phyloP scores from a whole-genome alignment of 1,284 basidiomycete genomes.

The Ustilago trichophora region DNA sequence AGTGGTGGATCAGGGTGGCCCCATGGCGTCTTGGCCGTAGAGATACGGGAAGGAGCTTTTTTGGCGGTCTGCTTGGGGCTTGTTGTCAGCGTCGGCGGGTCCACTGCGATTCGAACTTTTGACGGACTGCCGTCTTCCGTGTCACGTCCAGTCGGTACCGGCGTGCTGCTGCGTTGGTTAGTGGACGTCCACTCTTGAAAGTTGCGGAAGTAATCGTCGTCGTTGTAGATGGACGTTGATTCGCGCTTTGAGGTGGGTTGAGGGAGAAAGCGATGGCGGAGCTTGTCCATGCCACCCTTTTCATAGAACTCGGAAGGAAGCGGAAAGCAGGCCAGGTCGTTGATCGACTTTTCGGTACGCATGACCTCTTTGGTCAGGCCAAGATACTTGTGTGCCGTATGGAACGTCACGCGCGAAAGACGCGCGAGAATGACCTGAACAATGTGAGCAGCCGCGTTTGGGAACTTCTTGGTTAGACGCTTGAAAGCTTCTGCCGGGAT shows the following conservation, averaged over 20 bases:
- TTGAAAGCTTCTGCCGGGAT: constrained; percentile 97
- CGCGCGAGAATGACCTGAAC: constrained; percentile 96
- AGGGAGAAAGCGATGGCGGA: constrained; percentile 78
- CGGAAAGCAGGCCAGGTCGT: constrained; percentile 93
- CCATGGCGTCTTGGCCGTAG: constrained; percentile 51
- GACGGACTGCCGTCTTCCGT: constrained; percentile 4
- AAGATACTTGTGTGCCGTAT: constrained; percentile 92
- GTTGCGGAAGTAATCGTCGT: constrained; percentile 52
- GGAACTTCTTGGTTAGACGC: constrained; percentile 87
- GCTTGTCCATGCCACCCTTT: constrained; percentile 86
- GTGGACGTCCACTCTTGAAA: constrained; percentile 41
- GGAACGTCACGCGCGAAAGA: constrained; percentile 95
- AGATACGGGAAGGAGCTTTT: constrained; percentile 5
- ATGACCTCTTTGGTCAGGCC: constrained; percentile 94
- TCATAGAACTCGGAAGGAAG: constrained; percentile 91
- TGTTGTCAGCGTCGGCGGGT: constrained; percentile 1
- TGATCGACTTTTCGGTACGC: constrained; percentile 94
- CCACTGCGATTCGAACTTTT: constrained; percentile 26
- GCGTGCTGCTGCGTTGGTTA: constrained; percentile 33
- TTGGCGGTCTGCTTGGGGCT: constrained; percentile 22
- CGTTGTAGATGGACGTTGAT: constrained; percentile 19
- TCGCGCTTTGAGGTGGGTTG: constrained; percentile 38
- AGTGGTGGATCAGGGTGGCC: constrained; percentile 58
- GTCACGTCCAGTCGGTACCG: constrained; percentile 10
- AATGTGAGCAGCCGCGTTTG: constrained; percentile 95